These are phyloP conservation scores for Voacanga thouarsii DNA, from an alignment of 257 asterid species.

Conservation along the genomic window DNA sequence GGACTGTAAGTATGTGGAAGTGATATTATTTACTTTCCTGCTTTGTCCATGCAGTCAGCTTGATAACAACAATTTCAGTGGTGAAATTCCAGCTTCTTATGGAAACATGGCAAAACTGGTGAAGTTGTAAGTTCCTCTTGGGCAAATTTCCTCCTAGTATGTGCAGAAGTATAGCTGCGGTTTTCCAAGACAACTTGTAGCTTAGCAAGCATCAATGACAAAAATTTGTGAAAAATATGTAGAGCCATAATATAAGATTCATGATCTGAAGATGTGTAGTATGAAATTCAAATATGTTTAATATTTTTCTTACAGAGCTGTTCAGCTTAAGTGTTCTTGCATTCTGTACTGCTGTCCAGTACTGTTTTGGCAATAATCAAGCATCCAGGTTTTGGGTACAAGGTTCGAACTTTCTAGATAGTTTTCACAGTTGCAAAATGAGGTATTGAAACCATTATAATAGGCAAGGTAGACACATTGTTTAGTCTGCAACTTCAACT, in stretches of 20 bases:
- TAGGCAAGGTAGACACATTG: no score
- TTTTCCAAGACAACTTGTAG: not conserved
- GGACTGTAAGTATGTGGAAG: not conserved
- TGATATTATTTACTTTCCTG: constrained; percentile 3
- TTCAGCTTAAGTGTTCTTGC: not conserved
- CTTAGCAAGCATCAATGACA: not conserved
- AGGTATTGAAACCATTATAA: no score
- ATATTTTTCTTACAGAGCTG: not conserved
- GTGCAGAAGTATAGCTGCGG: not conserved
- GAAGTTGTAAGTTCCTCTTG: constrained; percentile 34
- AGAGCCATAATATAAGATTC: not conserved
- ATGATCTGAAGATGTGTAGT: not conserved
- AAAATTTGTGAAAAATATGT: not conserved
- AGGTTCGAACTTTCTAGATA: no score
- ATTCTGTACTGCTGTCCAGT: not conserved
- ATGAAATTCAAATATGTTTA: not conserved
- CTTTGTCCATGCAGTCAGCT: constrained; percentile 37
- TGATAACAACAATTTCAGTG: constrained; percentile 47
- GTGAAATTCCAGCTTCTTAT: constrained; percentile 42
- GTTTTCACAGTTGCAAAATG: no score
- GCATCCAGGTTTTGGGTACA: not conserved
- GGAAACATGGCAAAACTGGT: constrained; percentile 32
- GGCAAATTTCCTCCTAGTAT: constrained; percentile 6
- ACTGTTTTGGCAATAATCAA: not conserved
- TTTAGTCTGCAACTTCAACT: no score